Evolutionary conservation across 805 yeast species (phyloP).

Genomic region (Yarrowia sp.): DNA sequence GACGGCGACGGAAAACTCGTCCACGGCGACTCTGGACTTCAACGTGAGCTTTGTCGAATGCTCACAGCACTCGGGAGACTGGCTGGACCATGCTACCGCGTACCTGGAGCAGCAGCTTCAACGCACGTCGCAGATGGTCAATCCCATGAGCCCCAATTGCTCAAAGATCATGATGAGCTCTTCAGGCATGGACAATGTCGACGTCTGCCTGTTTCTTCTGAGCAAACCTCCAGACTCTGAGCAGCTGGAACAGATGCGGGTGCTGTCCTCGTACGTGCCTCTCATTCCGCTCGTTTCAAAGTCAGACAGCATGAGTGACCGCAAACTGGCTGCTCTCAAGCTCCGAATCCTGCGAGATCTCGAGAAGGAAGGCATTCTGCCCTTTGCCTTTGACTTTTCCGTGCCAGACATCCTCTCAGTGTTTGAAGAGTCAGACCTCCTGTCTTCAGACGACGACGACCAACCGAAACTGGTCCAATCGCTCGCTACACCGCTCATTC

Average conservation of each 20-base stretch:
- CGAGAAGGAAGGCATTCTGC: background rate
- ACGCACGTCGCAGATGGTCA: slow-evolving; percentile 43
- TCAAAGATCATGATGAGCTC: slow-evolving; percentile 42
- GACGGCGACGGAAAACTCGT: background rate
- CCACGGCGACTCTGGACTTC: slow-evolving; percentile 41
- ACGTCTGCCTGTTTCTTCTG: slow-evolving; percentile 44
- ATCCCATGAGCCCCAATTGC: slow-evolving; percentile 43
- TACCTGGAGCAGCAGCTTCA: slow-evolving; percentile 45
- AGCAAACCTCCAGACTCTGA: slow-evolving; percentile 30
- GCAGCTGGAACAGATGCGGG: slow-evolving; percentile 24
- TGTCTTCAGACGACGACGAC: slow-evolving; percentile 32
- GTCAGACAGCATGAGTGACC: slow-evolving; percentile 6
- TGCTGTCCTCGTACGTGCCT: slow-evolving; percentile 15
- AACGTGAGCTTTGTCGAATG: slow-evolving; percentile 44
- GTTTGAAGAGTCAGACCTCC: slow-evolving; percentile 7
- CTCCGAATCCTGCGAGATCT: background rate
- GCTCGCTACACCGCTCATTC: slow-evolving; percentile 1
- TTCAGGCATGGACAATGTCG: slow-evolving; percentile 41
- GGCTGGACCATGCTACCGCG: slow-evolving; percentile 42
- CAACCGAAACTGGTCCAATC: background rate
- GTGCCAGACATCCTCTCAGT: slow-evolving; percentile 19
- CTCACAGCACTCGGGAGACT: slow-evolving; percentile 39
- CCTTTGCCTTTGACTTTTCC: slow-evolving; percentile 16
- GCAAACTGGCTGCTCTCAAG: slow-evolving; percentile 17
- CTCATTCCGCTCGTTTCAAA: slow-evolving; percentile 20